These are phyloP conservation scores for Colletotrichum tropicale DNA, from an alignment of 2,329 filamentous ascomycete species.

Conservation along the genomic window DNA sequence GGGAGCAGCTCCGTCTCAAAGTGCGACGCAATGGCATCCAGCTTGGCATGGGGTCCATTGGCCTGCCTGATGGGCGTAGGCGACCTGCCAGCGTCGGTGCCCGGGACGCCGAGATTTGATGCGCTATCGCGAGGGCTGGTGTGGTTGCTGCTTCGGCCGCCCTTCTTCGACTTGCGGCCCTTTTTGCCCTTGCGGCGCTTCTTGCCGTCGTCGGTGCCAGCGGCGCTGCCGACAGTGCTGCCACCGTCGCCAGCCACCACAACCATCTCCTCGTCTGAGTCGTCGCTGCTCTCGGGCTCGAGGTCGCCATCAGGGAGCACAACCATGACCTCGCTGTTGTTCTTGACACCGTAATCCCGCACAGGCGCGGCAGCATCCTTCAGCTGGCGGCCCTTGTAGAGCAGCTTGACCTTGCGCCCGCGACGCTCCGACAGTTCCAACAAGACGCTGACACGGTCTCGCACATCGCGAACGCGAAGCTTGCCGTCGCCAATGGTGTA, in stretches of 20 bases:
- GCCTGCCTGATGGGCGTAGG: conserved; percentile 39
- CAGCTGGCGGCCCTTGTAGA: conserved; percentile 75
- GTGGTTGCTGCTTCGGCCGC: conserved; percentile 37
- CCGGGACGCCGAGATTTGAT: conserved; percentile 37
- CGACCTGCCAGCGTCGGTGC: conserved; percentile 37
- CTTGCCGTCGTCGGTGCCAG: conserved; percentile 34
- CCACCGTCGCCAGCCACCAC: conserved; percentile 47
- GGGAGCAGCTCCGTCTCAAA: conserved; percentile 71
- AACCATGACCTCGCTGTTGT: conserved; percentile 63
- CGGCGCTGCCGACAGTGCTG: conserved; percentile 32
- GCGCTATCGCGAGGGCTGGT: conserved; percentile 48
- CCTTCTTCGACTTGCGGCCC: conserved; percentile 30
- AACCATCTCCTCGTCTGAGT: conserved; percentile 47
- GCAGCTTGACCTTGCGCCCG: conserved; percentile 63
- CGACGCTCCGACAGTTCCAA: conserved; percentile 64
- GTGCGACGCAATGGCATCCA: conserved; percentile 68
- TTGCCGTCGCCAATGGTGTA: conserved; percentile 78
- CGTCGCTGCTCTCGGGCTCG: conserved; percentile 35
- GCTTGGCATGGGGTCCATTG: conserved; percentile 59
- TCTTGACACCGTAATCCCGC: conserved; percentile 66
- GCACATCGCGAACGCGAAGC: conserved; percentile 68
- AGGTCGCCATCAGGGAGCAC: conserved; percentile 48
- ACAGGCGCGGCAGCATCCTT: conserved; percentile 66
- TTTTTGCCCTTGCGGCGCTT: conserved; percentile 39
- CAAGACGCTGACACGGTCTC: conserved; percentile 69